These are phyloP conservation scores for Closterium sp. DNA, from an alignment of 139 green algal genomes.

Conservation along the genomic window DNA sequence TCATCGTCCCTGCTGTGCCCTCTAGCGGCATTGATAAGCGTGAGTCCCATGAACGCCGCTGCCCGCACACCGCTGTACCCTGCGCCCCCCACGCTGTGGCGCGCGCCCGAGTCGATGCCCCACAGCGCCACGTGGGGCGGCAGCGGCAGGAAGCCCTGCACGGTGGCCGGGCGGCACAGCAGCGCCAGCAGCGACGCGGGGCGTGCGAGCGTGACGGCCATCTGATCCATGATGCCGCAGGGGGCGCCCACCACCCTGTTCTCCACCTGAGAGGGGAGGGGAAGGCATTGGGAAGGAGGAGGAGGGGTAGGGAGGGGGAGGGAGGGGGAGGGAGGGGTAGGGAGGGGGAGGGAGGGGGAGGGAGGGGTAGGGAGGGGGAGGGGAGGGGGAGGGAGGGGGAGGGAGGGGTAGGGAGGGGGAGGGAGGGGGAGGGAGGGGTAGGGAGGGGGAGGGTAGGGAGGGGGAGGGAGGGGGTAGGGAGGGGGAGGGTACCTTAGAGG, in stretches of 20 bases:
- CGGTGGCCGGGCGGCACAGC: constrained; percentile 78
- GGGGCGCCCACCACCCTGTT: constrained; percentile 89
- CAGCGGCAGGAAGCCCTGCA: constrained; percentile 68
- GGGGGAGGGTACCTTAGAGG: too few species aligned
- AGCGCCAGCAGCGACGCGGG: constrained; percentile 72
- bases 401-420: too few species aligned
- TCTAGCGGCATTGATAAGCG: constrained; percentile 12
- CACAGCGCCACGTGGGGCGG: constrained; percentile 70
- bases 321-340: background rate
- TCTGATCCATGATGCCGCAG: constrained; percentile 98
- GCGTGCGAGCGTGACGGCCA: constrained; percentile 74
- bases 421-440: too few species aligned
- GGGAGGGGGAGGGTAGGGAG: too few species aligned
- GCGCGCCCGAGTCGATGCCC: constrained; percentile 85
- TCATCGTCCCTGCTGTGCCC: background rate
- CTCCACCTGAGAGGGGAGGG: too few species aligned
- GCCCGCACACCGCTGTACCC: constrained; percentile 83
- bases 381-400: too few species aligned
- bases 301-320: too few species aligned
- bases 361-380: too few species aligned
- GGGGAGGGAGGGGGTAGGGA: too few species aligned
- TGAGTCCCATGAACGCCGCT: constrained; percentile 76
- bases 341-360: too few species aligned
- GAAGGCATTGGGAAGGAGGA: too few species aligned
- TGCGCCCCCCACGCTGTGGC: constrained; percentile 75